phyloP scores from a whole-genome alignment of 208 protist species.

The Leishmania tarentolae region DNA sequence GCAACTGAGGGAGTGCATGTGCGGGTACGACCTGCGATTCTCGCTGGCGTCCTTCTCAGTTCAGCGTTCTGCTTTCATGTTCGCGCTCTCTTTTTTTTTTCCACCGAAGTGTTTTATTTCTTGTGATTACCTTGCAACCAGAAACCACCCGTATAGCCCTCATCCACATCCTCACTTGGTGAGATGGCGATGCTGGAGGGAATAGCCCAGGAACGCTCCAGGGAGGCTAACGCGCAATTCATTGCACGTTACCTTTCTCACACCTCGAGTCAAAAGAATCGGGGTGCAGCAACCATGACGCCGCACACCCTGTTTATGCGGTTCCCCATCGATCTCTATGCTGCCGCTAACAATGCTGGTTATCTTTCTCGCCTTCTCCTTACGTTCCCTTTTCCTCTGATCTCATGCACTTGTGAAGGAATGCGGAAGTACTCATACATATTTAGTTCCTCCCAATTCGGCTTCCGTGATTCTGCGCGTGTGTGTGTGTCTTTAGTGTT shows the following conservation, averaged over 20 bases:
- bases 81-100: not conserved
- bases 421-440: conserved; percentile 3
- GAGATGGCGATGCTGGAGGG: not conserved
- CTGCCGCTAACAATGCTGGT: not conserved
- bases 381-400: not conserved
- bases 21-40: not conserved
- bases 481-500: not conserved
- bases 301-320: not conserved
- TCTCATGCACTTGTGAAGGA: not conserved
- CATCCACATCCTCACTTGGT: not conserved
- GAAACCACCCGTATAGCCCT: not conserved
- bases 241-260: not conserved
- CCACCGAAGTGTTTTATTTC: not conserved
- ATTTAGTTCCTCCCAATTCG: not conserved
- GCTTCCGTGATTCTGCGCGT: not conserved
- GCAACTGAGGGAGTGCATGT: not conserved
- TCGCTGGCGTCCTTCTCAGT: not conserved
- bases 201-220: not conserved
- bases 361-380: not conserved
- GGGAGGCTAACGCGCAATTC: not conserved
- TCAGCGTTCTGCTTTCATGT: not conserved
- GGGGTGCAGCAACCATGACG: not conserved
- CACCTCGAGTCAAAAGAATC: not conserved
- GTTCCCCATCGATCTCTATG: not conserved
- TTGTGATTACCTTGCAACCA: not conserved